Evolutionary conservation across 1,284 basidiomycete genomes (phyloP), one percentile per base, ranked within the genome.

Genomic region (Anthracocystis panici-leucophaei): DNA sequence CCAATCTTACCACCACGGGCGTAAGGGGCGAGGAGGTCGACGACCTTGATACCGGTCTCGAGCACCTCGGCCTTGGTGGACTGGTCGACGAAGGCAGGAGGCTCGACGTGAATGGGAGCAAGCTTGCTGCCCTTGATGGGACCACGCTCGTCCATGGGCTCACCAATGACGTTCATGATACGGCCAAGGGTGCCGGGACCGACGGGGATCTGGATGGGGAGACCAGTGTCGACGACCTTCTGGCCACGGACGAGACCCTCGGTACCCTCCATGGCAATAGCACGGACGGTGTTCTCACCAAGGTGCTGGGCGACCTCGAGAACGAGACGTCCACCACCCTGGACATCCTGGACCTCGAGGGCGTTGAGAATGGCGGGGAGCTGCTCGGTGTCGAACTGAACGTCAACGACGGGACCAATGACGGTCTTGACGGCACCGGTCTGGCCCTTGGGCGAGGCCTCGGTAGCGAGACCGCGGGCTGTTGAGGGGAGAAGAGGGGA

Each of bases 1-100:
- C 96, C 96, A 88, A 99, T 98, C 89, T 99, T 99, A 88, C 96
- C 96, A 90, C 96, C 96, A 92, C 96, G 95, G 84, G 95, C 96
- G 87, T 99, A 99, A 70, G 96, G 96, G 75, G 96, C 96, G 82
- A 99, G 92, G 80, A 99, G 91, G 88, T 99, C 96, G 87, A 99
- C 96, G 86, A 99, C 96, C 90, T 99, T 98, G 91, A 99, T 98
- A 90, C 96, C 96, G 70, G 96, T 99, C 89, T 98, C 96, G 84
- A 99, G 90, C 64, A 99, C 93, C 88, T 99, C 96, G 79, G 96
- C 95, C 57, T 93, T 93, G 70, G 96, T 98, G 50, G 96, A 97
- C 88, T 99, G 96, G 85, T 98, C 96, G 79, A 97, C 93, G 89
- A 98, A 99, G 52, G 92, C 87, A 69, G 96, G 96, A 70, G 96